Evolutionary conservation across 2,329 filamentous ascomycete species (phyloP).

Genomic region (Colletotrichum abscissum): DNA sequence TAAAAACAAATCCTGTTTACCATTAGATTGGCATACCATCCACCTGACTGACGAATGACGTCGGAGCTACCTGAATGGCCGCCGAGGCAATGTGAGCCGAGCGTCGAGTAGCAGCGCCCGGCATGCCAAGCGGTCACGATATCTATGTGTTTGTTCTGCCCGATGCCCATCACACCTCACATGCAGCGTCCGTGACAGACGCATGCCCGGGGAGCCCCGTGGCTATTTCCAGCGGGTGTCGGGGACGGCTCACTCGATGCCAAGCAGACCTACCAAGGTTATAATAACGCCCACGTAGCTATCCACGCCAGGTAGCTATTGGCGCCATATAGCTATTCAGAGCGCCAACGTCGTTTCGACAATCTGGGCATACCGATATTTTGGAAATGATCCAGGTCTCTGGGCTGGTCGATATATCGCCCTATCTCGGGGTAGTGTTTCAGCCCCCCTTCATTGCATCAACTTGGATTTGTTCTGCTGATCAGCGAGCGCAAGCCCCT

Average conservation of each 20-base stretch:
- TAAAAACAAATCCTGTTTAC: not conserved
- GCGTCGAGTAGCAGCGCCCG: not conserved
- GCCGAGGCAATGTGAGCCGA: not conserved
- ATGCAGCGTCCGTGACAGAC: not conserved
- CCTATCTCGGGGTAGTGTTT: constrained; percentile 2
- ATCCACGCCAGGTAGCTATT: no score
- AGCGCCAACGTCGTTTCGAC: not conserved
- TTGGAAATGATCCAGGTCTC: not conserved
- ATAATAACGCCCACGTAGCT: not conserved
- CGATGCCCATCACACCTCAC: not conserved
- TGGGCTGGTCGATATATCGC: not conserved
- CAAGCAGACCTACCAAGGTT: not conserved
- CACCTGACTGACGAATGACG: not conserved
- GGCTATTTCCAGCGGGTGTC: not conserved
- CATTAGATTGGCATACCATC: no score
- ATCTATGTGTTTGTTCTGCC: not conserved
- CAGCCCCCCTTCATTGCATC: not conserved
- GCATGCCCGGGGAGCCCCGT: not conserved
- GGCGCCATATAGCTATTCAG: not conserved
- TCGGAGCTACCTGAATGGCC: not conserved
- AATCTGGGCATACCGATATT: not conserved
- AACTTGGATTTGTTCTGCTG: not conserved
- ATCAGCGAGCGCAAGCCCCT: not conserved
- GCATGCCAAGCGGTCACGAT: not conserved
- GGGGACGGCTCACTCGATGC: not conserved